Conservation (phyloP, 352 stramenopile species). For the Globisporangium rhizosaccharum region DNA sequence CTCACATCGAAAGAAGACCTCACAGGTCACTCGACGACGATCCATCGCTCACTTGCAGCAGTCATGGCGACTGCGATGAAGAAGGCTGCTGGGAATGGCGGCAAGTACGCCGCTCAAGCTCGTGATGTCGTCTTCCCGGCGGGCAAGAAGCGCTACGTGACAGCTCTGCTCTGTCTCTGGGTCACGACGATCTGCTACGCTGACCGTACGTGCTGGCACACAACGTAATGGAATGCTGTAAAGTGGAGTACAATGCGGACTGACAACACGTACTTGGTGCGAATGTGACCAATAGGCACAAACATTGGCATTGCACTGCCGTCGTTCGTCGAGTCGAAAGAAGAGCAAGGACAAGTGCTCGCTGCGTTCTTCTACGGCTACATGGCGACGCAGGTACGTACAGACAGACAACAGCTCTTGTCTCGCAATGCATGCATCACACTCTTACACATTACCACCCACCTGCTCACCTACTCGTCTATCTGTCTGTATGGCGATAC, state of each 20-base stretch:
- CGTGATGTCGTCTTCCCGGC: neutral
- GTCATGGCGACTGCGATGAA: no score
- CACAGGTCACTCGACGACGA: neutral
- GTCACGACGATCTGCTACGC: conserved; percentile 84
- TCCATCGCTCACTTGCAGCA: no score
- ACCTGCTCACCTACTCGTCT: neutral
- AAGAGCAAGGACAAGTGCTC: conserved; percentile 74
- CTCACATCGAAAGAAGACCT: neutral
- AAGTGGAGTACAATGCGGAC: neutral
- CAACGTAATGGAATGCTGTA: neutral
- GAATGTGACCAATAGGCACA: conserved; percentile 34
- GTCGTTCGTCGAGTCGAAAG: conserved; percentile 67
- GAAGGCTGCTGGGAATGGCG: neutral
- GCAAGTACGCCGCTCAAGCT: neutral
- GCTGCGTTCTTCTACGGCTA: conserved; percentile 88
- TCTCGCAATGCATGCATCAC: neutral
- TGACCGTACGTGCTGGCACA: conserved; percentile 40
- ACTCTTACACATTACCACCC: neutral
- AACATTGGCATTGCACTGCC: conserved; percentile 86
- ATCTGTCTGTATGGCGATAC: neutral
- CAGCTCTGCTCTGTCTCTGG: conserved; percentile 63
- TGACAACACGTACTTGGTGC: neutral
- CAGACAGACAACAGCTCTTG: neutral
- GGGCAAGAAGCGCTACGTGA: conserved; percentile 60
- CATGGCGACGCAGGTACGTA: conserved; percentile 69